Evolutionary conservation across 2,329 filamentous ascomycete genomes (phyloP), one percentile per base, ranked within the genome.

Genomic region (Aspergillus sp.): DNA sequence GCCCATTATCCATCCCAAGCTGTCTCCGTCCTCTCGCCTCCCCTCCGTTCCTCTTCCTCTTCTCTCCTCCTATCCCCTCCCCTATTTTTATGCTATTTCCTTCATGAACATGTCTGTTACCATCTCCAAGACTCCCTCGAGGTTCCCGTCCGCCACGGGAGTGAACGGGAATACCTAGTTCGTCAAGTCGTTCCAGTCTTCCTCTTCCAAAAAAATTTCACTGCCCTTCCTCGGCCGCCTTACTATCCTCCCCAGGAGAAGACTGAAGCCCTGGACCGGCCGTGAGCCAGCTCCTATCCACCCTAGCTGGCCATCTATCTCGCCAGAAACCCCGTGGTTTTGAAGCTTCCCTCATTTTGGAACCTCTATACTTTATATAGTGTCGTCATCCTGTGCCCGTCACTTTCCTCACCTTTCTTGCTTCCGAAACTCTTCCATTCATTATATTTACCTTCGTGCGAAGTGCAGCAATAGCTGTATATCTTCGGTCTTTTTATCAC

Each of bases 61-160:
- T 61, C 64, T 60, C 63, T 52, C 57, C 64, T 60, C 57, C 63
- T 59, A 60, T 61, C 62, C 56, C 51, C 59, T 60, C 61, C 57
- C 49, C 41, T 67, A 60, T 63, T 65, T 64, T 61, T 62, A 54
- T 63, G 51, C 53, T 64, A 53, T 64, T 49, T 61, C 57, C 58
- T 60, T 59, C 51, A 65, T 64, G 66, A 74, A 61, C 65, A 77
- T 77, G 74, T 70, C 70, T 71, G 57, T 66, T 69, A 65, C 51
- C 60, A 71, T 64, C 64, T 61, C 62, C 64, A 63, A 58, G 49
- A 66, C 66, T 66, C 66, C 64, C 61, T 68, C 63, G 59, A 68
- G 66, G 68, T 70, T 71, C 74, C 75, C 75, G 73, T 76, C 73
- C 69, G 63, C 66, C 65, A 69, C 74, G 76, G 76, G 75, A 74